Evolutionary conservation across 495 filamentous ascomycete species (phyloP), one percentile per base, ranked within the genome.

Genomic region (Copromyces sp.): DNA sequence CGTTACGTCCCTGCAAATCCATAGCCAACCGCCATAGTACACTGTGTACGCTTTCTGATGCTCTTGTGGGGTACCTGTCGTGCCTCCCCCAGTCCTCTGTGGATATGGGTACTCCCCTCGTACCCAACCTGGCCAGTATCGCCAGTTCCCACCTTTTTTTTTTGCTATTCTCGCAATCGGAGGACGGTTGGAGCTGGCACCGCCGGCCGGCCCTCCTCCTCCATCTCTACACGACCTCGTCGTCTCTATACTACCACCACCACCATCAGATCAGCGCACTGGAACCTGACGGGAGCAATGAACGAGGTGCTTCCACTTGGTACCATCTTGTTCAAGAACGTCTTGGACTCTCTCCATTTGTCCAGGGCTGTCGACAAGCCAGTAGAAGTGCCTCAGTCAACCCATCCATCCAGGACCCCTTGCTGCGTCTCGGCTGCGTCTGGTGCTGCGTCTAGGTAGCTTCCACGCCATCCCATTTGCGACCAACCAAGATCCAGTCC

Each of bases 41-140:
- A 68, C 70, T 71, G 32, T 45, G n/a, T 59, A 32, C 17, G 29
- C 42, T 24, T 11, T 20, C 45, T 53, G 9, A 72, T 68, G 70
- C 75, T 76, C 61, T 35, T 41, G 38, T 65, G 61, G 70, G 73
- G 70, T 78, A 73, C 82, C 81, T 81, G 78, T 69, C 73, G 75
- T 73, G 75, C 39, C 71, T 37, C 39, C 69, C 71, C 73, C 71
- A 69, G 68, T 47, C 75, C 53, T 69, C 70, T 71, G 71, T 59
- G 68, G 68, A 70, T 59, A 39, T 29, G 53, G 14, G 71, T 73
- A 68, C 42, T 47, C 61, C 68, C 45, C 68, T 72, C 39, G 70
- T 73, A 76, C 45, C 68, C 53, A 37, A 65, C 53, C 53, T 12
- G 53, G 53, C 53, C 24, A 24, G 24, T 65, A 32, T 65, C 7